Percentiles rank a stretch among this genome's conserved stretches.
Conservation (phyloP, 805 yeast genomes). For the Saturnispora kantuleensis region DNA sequence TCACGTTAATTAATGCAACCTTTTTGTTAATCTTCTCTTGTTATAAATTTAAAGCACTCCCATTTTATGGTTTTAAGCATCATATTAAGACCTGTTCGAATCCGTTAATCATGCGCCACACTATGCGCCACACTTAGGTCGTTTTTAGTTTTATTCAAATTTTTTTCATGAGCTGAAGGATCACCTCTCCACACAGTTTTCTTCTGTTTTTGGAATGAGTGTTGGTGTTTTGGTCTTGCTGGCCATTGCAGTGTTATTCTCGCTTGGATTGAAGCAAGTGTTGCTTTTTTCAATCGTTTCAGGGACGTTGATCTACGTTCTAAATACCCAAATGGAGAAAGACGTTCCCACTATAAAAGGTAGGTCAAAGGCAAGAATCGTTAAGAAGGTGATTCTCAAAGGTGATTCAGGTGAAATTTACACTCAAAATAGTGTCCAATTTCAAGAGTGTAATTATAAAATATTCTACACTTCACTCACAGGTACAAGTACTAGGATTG, state of each 20-base stretch:
- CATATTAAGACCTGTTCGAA: too few relatives aligned
- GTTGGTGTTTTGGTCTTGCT: neutral
- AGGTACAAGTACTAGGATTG: constrained; percentile 59
- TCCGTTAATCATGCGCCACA: too few relatives aligned
- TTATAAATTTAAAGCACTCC: too few relatives aligned
- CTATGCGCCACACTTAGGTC: too few relatives aligned
- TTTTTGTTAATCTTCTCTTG: too few relatives aligned
- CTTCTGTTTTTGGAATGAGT: too few relatives aligned
- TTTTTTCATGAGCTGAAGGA: too few relatives aligned
- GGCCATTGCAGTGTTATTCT: neutral
- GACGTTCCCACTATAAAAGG: neutral
- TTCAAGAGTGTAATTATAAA: constrained; percentile 46
- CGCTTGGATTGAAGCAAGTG: neutral
- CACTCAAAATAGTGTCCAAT: constrained; percentile 15
- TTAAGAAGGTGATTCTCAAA: neutral
- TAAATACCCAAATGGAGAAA: neutral
- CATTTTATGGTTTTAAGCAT: too few relatives aligned
- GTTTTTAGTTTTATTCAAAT: too few relatives aligned
- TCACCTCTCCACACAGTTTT: too few relatives aligned
- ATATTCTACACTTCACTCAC: constrained; percentile 81
- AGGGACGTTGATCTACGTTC: neutral
- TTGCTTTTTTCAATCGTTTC: neutral
- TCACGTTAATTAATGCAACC: too few relatives aligned
- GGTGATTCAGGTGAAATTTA: constrained; percentile 4
- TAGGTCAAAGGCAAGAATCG: neutral